phyloP scores from a whole-genome alignment of 208 protist genomes.

The Leishmania martiniquensis region DNA sequence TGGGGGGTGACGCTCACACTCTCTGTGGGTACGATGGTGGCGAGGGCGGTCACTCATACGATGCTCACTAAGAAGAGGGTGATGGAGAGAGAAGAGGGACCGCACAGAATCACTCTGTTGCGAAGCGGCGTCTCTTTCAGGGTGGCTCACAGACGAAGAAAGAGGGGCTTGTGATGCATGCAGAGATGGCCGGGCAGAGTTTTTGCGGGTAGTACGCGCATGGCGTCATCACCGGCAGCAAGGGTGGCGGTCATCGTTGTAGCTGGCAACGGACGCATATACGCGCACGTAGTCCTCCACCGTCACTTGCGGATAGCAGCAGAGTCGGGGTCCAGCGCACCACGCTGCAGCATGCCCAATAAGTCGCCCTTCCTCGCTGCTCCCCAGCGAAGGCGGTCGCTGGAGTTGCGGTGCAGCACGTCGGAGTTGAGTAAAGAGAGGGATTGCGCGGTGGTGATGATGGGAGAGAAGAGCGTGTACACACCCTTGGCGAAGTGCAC shows the following conservation, averaged over 20 bases:
- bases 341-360: constrained; percentile 72
- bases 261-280: neutral
- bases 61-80: neutral
- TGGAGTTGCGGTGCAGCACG: constrained; percentile 56
- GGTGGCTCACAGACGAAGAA: neutral
- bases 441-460: constrained; percentile 78
- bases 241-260: neutral
- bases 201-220: neutral
- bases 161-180: neutral
- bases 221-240: neutral
- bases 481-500: constrained; percentile 87
- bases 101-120: neutral
- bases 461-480: constrained; percentile 74
- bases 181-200: neutral
- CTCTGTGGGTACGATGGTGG: neutral
- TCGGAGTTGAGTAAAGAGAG: constrained; percentile 86
- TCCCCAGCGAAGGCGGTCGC: constrained; percentile 45
- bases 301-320: constrained; percentile 15
- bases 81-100: neutral
- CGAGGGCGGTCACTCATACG: neutral
- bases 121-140: neutral
- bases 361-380: constrained; percentile 51
- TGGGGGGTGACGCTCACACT: neutral
- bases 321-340: constrained; percentile 57
- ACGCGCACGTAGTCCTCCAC: neutral